Evolutionary conservation across 2,329 filamentous ascomycete genomes (phyloP), one percentile per base, ranked within the genome.

Genomic region (Fusarium dimerum): DNA sequence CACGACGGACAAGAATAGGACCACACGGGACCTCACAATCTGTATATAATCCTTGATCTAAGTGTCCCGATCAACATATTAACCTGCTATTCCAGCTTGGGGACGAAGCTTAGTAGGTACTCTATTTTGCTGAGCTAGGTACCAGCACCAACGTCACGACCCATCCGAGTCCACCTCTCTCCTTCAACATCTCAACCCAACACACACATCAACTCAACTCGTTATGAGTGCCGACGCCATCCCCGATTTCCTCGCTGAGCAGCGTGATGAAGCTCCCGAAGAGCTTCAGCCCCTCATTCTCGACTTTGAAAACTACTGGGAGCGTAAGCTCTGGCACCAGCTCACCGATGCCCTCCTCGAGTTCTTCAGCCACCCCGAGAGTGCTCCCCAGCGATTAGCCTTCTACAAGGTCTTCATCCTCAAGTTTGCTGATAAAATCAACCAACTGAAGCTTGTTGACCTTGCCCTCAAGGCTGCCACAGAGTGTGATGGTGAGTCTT

Each of bases 261-360:
- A 95, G 83, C 89, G 92, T 71, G 91, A 96, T 70, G 80, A 86
- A 71, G 90, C 92, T 67, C 89, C 92, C 47, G 89, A 92, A 64
- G 89, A 96, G 72, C 84, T 96, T 48, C 92, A 97, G 76, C 83
- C 88, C 67, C 85, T 90, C 68, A 90, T 97, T 73, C 83, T 99
- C 66, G 85, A 88, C 66, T 96, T 99, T 62, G 94, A 99, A 79
- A 92, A 96, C 71, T 90, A 86, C 70, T 99, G 94, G 94, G 94
- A 99, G 80, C 87, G 93, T 67, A 97, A 97, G 78, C 83, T 99
- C 76, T 99, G 94, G 94, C 94, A 99, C 78, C 92, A 99, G 77
- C 88, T 99, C 63, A 99, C 94, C 36, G 89, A 96, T 69, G 81
- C 87, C 48, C 83, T 99, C 51, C 80, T 96, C 64, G 83, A 89